These are phyloP conservation scores for Bertia moriformis DNA, from an alignment of 2,329 filamentous ascomycete genomes.

Conservation along the genomic window DNA sequence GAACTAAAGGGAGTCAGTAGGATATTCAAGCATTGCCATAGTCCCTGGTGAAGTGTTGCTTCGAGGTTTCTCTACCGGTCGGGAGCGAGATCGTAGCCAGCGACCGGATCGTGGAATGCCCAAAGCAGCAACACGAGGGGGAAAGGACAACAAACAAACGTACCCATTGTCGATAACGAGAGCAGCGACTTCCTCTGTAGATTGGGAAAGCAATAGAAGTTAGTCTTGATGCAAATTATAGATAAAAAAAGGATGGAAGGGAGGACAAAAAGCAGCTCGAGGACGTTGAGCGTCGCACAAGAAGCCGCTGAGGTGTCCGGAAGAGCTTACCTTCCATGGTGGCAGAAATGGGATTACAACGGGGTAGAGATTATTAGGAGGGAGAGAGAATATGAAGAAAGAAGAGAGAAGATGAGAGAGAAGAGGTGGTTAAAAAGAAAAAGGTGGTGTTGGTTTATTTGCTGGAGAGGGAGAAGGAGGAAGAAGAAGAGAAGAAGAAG, in stretches of 20 bases:
- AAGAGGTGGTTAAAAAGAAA: slow-evolving; percentile 12
- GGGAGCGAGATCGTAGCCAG: no score
- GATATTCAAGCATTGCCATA: no score
- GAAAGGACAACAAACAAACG: slow-evolving; percentile 39
- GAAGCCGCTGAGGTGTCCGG: background rate
- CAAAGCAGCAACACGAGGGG: no score
- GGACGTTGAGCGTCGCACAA: background rate
- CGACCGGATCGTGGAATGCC: no score
- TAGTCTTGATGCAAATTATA: background rate
- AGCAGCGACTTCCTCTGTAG: slow-evolving; percentile 98
- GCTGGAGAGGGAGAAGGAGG: slow-evolving; percentile 17
- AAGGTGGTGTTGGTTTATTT: slow-evolving; percentile 16
- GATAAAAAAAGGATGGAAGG: background rate
- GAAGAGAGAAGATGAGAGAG: slow-evolving; percentile 14
- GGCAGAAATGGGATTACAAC: slow-evolving; percentile 15
- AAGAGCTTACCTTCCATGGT: slow-evolving; percentile 51
- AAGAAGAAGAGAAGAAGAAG: slow-evolving; percentile 21
- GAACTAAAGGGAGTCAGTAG: slow-evolving; percentile 48
- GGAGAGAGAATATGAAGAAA: slow-evolving; percentile 8
- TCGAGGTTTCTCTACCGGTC: no score
- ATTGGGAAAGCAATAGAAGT: background rate
- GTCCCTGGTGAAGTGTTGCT: no score
- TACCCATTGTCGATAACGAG: slow-evolving; percentile 99
- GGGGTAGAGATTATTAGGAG: slow-evolving; percentile 6
- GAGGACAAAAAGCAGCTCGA: no score